These are phyloP conservation scores for Biscogniauxia marginata DNA, from an alignment of 2,329 filamentous ascomycete species.

Conservation along the genomic window DNA sequence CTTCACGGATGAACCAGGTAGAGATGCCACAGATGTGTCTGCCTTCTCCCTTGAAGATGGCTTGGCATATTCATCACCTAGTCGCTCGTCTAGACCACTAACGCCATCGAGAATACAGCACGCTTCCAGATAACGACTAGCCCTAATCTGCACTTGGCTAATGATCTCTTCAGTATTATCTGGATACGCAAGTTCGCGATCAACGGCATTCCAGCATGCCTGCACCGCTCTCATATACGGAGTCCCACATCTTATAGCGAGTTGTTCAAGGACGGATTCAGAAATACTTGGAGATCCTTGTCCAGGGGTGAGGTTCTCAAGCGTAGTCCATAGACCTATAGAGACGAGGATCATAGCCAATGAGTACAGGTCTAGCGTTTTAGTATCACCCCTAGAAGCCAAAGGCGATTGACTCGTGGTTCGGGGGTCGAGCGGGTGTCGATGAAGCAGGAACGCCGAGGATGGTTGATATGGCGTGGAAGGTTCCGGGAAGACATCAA, in stretches of 20 bases:
- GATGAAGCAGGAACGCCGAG: constrained; percentile 48
- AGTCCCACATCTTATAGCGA: constrained; percentile 68
- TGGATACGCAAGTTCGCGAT: constrained; percentile 54
- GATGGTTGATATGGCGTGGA: constrained; percentile 34
- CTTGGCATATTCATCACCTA: constrained; percentile 43
- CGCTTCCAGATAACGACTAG: constrained; percentile 58
- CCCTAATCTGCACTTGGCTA: constrained; percentile 52
- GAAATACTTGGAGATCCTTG: constrained; percentile 52
- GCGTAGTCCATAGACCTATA: constrained; percentile 71
- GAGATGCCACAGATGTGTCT: constrained; percentile 7
- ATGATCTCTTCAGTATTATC: constrained; percentile 50
- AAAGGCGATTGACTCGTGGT: constrained; percentile 49
- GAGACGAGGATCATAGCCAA: constrained; percentile 72
- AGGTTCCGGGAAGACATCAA: constrained; percentile 66
- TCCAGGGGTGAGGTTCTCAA: constrained; percentile 52
- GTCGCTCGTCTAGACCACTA: constrained; percentile 53
- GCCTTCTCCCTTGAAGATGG: constrained; percentile 14
- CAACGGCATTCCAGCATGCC: constrained; percentile 68
- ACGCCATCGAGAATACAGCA: constrained; percentile 62
- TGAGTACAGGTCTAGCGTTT: constrained; percentile 68
- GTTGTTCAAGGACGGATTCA: constrained; percentile 59
- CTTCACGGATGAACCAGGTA: constrained; percentile 18
- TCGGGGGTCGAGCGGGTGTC: constrained; percentile 64
- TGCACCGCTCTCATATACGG: constrained; percentile 75
- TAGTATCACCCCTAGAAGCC: constrained; percentile 50